Conservation (phyloP, 495 filamentous ascomycete genomes). For the Lasiosphaeriaceae sp. region DNA sequence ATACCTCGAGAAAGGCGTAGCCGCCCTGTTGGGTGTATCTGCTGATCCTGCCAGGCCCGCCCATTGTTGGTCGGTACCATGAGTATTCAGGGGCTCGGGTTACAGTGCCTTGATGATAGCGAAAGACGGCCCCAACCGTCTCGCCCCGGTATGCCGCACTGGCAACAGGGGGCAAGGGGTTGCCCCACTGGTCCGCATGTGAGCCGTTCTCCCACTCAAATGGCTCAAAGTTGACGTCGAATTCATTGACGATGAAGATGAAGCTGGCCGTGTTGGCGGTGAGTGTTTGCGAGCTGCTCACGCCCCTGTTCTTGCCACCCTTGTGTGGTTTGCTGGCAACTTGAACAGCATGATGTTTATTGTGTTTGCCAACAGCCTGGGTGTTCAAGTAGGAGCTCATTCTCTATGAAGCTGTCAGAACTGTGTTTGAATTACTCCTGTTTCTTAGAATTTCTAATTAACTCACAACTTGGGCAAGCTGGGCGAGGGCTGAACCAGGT, state of each 20-base stretch:
- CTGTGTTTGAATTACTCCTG: too few relatives aligned
- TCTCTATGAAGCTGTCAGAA: too few relatives aligned
- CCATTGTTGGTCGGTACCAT: constrained; percentile 14
- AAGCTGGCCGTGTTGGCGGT: constrained; percentile 9
- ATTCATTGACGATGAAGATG: constrained; percentile 34
- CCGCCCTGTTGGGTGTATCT: not conserved
- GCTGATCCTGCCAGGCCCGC: constrained; percentile 13
- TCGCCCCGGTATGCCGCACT: constrained; percentile 15
- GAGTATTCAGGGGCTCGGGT: constrained; percentile 14
- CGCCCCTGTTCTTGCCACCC: not conserved
- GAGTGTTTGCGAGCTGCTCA: not conserved
- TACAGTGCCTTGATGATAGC: constrained; percentile 22
- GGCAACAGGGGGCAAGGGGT: constrained; percentile 20
- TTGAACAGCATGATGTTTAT: not conserved
- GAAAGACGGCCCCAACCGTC: constrained; percentile 18
- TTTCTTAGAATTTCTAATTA: too few relatives aligned
- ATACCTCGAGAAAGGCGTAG: not conserved
- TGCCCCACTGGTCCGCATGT: constrained; percentile 23
- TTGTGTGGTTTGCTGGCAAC: constrained; percentile 5
- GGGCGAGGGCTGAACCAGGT: too few relatives aligned
- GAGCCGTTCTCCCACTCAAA: not conserved
- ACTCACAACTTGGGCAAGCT: too few relatives aligned
- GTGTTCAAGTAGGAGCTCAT: too few relatives aligned
- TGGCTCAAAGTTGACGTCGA: constrained; percentile 14
- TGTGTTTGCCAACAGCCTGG: too few relatives aligned